Base-by-base conservation (phyloP, 2,329 filamentous ascomycete genomes). In the Aspergillus uvarum region DNA sequence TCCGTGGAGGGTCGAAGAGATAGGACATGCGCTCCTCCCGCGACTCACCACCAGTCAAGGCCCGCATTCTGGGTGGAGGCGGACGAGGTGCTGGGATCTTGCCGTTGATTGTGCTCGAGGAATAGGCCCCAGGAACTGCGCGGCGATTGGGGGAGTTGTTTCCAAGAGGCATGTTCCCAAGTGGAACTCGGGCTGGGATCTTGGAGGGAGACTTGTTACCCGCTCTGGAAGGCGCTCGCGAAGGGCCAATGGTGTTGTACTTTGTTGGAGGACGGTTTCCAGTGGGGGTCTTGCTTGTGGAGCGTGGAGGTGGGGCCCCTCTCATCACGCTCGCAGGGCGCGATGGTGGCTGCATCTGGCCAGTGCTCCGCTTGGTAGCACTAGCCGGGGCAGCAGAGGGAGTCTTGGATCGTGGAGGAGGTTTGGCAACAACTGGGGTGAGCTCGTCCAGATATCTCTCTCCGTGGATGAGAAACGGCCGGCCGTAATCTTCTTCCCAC, bases 401-500 rank as follows among this genome's bases (percentile, higher is more conserved):
- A 5, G 79, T 81, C 68, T 81, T 81, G 21, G 79, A 77, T 47
- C 80, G 74, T 26, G 86, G 81, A 5, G 86, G 82, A 47, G 82
- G 80, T 78, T 93, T 96, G 21, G 90, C 86, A 65, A 87, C 81
- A 14, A 85, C 82, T 11, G 81, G 83, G 64, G 84, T 83, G n/a
- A 98, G 79, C 60, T 89, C 85, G 64, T 98, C 92, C 38, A 99
- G 82, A 72, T 97, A 99, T 65, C 91, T 85, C 71, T 96, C 90
- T 31, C 95, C 95, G 66, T 95, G 92, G 14, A 99, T 93, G 50
- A 96, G 81, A 81, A 99, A 99, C 3, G 93, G 91, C 11, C 92
- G 87, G 3, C 92, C 94, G 74, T 94, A 97, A 72, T 98, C 95
- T 56, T 96, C 89, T 74, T 99, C 95, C 88, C 92, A 99, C 50